Percentiles rank a stretch among this genome's conserved stretches.
These are phyloP conservation scores for Phylloporus sp. DNA, from an alignment of 768 basidiomycete genomes.

Conservation along the genomic window DNA sequence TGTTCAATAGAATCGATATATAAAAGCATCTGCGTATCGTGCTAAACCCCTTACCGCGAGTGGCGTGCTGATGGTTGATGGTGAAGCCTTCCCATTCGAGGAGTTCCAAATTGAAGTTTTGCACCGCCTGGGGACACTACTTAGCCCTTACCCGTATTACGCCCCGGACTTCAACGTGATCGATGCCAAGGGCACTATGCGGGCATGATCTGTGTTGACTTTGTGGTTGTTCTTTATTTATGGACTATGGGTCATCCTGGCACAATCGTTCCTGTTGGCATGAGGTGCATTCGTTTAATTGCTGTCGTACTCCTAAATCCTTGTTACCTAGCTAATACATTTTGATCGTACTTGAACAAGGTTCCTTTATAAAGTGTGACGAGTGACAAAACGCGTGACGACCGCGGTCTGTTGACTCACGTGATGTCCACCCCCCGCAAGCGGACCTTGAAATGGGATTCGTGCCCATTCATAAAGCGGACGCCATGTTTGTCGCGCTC, in stretches of 20 bases:
- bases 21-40: conserved; percentile 71
- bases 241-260: not conserved
- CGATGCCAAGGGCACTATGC: conserved; percentile 24
- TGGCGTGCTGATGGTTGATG: conserved; percentile 69
- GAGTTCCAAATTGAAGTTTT: conserved; percentile 78
- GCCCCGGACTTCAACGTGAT: conserved; percentile 46
- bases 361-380: conserved; percentile 18
- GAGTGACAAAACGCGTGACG: conserved; percentile 33
- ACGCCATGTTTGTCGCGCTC: conserved; percentile 27
- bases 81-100: conserved; percentile 71
- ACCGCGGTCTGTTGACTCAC: conserved; percentile 35
- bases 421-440: conserved; percentile 24
- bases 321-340: not conserved
- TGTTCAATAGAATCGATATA: conserved; percentile 55
- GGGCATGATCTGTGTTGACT: conserved; percentile 5
- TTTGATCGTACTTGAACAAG: not conserved
- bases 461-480: conserved; percentile 34
- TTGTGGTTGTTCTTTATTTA: not conserved
- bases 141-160: conserved; percentile 56
- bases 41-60: conserved; percentile 54
- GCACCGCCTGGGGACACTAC: conserved; percentile 56
- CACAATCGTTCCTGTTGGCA: not conserved
- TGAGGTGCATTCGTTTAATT: not conserved
- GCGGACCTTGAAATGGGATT: conserved; percentile 33
- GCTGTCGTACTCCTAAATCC: not conserved